phyloP scores from a whole-genome alignment of 805 yeast species.

The Cyberlindnera euphorbiae region DNA sequence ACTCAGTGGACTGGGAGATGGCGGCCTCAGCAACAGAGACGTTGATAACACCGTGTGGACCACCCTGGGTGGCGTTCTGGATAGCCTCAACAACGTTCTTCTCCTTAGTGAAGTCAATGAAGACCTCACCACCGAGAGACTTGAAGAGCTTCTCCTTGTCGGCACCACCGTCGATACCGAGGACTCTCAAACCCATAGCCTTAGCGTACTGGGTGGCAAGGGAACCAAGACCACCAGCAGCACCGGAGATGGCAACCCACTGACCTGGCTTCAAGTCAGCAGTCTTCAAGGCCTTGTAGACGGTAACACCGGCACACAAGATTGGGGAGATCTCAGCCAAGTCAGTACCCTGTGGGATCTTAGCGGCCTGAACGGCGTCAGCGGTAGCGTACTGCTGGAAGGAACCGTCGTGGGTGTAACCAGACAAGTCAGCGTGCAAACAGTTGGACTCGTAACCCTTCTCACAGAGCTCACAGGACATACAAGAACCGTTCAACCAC shows the following conservation, averaged over 20 bases:
- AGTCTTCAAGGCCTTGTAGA: conserved; percentile 83
- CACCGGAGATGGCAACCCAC: conserved; percentile 76
- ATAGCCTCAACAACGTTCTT: conserved; percentile 53
- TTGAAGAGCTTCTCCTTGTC: conserved; percentile 52
- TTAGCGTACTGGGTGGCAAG: conserved; percentile 69
- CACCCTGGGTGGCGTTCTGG: conserved; percentile 58
- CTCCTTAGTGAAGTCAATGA: conserved; percentile 53
- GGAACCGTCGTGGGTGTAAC: conserved; percentile 87
- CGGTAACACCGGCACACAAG: conserved; percentile 89
- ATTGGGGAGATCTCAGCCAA: conserved; percentile 76
- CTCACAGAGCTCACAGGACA: conserved; percentile 72
- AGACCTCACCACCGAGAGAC: conserved; percentile 62
- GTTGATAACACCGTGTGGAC: conserved; percentile 72
- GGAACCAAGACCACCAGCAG: conserved; percentile 77
- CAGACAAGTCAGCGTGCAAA: conserved; percentile 66
- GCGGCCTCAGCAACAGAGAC: conserved; percentile 72
- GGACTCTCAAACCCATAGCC: conserved; percentile 71
- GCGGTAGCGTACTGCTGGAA: conserved; percentile 91
- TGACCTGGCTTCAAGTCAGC: conserved; percentile 66
- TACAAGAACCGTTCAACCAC: conserved; percentile 79
- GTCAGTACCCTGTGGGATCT: conserved; percentile 68
- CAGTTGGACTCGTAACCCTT: conserved; percentile 67
- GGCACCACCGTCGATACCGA: conserved; percentile 69
- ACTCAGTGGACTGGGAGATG: conserved; percentile 53
- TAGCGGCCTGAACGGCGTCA: conserved; percentile 82